Evolutionary conservation across 805 yeast genomes (phyloP), one percentile per base, ranked within the genome.

Genomic region (Hanseniaspora occidentalis): DNA sequence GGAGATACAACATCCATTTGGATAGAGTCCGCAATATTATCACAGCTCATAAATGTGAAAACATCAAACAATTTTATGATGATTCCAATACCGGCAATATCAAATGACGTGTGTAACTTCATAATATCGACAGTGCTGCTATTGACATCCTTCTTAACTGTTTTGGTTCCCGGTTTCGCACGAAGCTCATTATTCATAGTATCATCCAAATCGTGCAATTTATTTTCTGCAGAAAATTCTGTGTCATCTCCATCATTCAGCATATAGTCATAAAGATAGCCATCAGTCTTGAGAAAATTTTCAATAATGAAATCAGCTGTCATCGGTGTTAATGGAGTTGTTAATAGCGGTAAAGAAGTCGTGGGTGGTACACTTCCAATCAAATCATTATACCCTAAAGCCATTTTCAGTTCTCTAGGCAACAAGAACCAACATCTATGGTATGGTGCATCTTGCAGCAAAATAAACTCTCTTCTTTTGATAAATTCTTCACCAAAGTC

Each of bases 341-440:
- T 71, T 2, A 76, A 71, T 41, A 69, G 67, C 0, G 94, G 88
- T 2, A 82, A 51, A 1, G 85, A 66, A 3, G 79, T 60, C 0
- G 84, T 71, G 0, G 86, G 77, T 17, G 65, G 56, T 7, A 81
- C 70, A 5, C 72, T 61, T 0, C 79, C 77, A 45, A 58, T 68
- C 1, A 67, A 64, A 4, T 65, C 64, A n/a, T 65, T 58, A 47
- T 78, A 83, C 1, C 47, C 31, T 17, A 49, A 49, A 0, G 60
- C 56, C 37, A 69, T 70, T 40, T 78, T 70, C 11, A 62, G 60
- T 11, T 67, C 66, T 6, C 66, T 68, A 3, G 71, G 69, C 7
- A 89, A 55, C 22, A 89, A 57, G 54, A 85, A 88, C 0, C 92
- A 79, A 17, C 77, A 65, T 41, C 98, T 61, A 48, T 84, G 92